Conservation (phyloP, 805 yeast species). For the Kodamaea kaohsiungensis region DNA sequence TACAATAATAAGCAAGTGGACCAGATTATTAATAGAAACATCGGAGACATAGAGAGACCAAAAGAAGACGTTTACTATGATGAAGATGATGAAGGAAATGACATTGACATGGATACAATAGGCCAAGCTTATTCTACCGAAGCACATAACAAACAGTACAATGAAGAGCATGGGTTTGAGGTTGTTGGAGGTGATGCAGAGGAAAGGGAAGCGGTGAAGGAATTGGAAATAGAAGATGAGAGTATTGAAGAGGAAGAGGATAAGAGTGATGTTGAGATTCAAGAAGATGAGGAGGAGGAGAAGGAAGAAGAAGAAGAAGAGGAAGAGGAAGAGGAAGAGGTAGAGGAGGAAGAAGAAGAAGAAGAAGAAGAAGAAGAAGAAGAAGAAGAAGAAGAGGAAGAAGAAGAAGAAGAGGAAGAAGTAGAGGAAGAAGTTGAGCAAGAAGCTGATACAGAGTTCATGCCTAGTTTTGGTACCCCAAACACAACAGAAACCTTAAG, state of each 20-base stretch:
- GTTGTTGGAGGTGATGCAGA: conserved; percentile 1
- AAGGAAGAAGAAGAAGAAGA: conserved; percentile 1
- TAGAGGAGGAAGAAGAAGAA: too few relatives aligned
- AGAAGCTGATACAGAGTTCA: conserved; percentile 36
- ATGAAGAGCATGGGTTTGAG: conserved; percentile 24
- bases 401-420: background rate
- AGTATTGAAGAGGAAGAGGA: conserved; percentile 4
- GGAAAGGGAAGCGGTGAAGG: conserved; percentile 1
- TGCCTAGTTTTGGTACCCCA: conserved; percentile 55
- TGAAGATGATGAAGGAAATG: conserved; percentile 45
- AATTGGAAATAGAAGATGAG: background rate
- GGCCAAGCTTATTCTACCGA: conserved; percentile 29
- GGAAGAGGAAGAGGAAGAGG: conserved; percentile 3
- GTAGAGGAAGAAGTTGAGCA: conserved; percentile 14
- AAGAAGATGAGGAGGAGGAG: background rate
- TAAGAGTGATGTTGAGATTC: too few relatives aligned
- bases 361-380: conserved; percentile 4
- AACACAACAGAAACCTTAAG: conserved; percentile 62
- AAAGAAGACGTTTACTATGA: conserved; percentile 33
- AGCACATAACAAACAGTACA: conserved; percentile 25
- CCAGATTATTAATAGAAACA: conserved; percentile 14
- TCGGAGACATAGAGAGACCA: conserved; percentile 16
- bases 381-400: conserved; percentile 6
- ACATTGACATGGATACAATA: conserved; percentile 33
- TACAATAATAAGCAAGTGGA: conserved; percentile 11